Evolutionary conservation across 1,139 yeast genomes (phyloP).

Genomic region (Scheffersomyces cryptocercus): DNA sequence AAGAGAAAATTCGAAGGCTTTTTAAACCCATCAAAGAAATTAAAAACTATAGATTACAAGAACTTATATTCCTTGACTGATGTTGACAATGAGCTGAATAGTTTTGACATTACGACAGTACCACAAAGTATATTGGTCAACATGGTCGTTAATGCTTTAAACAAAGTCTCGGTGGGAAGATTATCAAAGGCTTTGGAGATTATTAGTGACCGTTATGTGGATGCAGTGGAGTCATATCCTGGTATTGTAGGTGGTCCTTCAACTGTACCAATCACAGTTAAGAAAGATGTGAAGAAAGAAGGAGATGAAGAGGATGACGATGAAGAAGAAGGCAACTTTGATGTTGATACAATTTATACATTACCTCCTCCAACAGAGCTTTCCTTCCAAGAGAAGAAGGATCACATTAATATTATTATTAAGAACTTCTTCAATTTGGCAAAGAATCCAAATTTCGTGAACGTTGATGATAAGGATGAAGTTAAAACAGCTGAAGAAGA

Average conservation of each 20-base stretch:
- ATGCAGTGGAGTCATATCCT: conserved; percentile 19
- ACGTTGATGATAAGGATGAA: conserved; percentile 18
- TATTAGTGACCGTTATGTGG: conserved; percentile 58
- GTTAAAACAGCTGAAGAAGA: conserved; percentile 20
- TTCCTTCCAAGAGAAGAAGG: conserved; percentile 49
- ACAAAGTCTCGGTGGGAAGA: conserved; percentile 51
- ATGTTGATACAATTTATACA: conserved; percentile 48
- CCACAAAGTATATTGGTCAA: conserved; percentile 65
- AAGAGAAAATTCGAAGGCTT: conserved; percentile 43
- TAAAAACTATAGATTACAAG: conserved; percentile 37
- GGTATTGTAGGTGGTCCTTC: conserved; percentile 2
- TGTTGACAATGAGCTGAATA: conserved; percentile 56
- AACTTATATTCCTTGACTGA: conserved; percentile 63
- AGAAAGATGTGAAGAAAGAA: conserved; percentile 7
- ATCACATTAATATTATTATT: conserved; percentile 53
- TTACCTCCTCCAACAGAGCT: conserved; percentile 60
- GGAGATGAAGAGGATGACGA: conserved; percentile 38
- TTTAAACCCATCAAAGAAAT: conserved; percentile 24
- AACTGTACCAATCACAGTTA: conserved; percentile 4
- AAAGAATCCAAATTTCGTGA: conserved; percentile 12
- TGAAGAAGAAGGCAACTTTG: conserved; percentile 35
- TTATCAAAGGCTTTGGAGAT: conserved; percentile 70
- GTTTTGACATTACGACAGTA: conserved; percentile 68
- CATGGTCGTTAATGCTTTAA: conserved; percentile 66
- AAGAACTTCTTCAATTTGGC: conserved; percentile 56